Evolutionary conservation across 1,284 basidiomycete genomes (phyloP), one percentile per base, ranked within the genome.

Genomic region (Inonotus obliquus): DNA sequence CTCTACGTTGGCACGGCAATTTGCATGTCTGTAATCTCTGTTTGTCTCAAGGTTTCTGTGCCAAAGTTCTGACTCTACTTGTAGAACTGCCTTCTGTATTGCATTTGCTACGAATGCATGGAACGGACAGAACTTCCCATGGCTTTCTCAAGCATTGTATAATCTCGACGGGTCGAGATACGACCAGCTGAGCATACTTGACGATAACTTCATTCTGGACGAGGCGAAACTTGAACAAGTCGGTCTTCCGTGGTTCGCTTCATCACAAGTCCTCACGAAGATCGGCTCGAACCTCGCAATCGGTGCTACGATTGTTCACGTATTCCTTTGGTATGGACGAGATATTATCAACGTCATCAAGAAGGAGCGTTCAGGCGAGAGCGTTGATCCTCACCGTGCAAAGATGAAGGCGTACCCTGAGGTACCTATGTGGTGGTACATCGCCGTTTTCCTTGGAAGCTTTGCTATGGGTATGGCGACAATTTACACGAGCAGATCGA

Each of bases 371-470:
- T 32, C 66, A 53, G 68, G 62, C 17, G 59, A 56, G 21, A 61
- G 64, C 32, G 57, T 67, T 3, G 68, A 69, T 14, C 68, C 68
- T 11, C 81, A 83, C 69, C 75, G 77, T 35, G 73, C 76, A 64
- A 82, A 84, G 73, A 86, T 86, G 83, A 81, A 82, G 72, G 69
- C 76, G 10, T 86, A 86, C 72, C 73, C 74, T 54, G 81, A 81
- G 63, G 82, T 84, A 3, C 84, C 83, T 3, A 79, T 79, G 72
- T 85, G 81, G 80, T 86, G 85, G 83, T 87, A 84, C 71, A 68
- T 78, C 25, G 65, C 72, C 17, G 72, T 81, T 5, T 76, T 85
- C 41, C 58, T 75, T 10, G 73, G 57, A 23, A 78, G 78, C 44
- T 77, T 82, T 65, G 75, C 76, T 4, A 81, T 81, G 72, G 80